Conservation (phyloP, 208 protist species). For the Balamuthia mandrillaris region DNA sequence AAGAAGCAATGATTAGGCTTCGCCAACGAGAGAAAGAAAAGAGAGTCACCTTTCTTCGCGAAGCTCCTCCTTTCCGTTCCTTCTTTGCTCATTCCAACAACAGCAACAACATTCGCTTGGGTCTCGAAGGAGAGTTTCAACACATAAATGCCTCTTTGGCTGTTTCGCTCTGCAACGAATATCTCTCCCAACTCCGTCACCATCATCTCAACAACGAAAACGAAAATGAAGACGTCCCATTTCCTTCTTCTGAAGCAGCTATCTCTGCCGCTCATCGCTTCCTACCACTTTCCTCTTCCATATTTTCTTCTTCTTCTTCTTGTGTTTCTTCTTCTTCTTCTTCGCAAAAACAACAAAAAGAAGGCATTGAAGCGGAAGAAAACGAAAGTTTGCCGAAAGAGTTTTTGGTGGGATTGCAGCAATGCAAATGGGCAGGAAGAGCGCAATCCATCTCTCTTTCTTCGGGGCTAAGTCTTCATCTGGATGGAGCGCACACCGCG, state of each 20-base stretch:
- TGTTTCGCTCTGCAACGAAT: background rate
- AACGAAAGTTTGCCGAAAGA: too few relatives aligned
- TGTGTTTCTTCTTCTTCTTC: background rate
- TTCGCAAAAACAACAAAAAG: too few relatives aligned
- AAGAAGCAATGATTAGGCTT: conserved; percentile 26
- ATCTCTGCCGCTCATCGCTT: too few relatives aligned
- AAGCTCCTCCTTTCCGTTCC: background rate
- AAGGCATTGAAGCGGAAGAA: too few relatives aligned
- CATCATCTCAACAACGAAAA: too few relatives aligned
- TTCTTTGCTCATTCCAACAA: background rate
- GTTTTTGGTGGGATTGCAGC: background rate
- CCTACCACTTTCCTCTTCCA: background rate
- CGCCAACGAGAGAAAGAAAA: background rate
- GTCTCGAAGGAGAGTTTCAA: conserved; percentile 18
- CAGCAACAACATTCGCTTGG: background rate
- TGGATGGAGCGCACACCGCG: conserved; percentile 35
- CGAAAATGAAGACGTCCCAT: background rate
- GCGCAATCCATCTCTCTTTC: background rate
- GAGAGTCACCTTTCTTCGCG: background rate
- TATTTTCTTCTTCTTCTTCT: background rate
- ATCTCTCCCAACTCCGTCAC: too few relatives aligned
- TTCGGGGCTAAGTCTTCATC: background rate
- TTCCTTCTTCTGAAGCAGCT: too few relatives aligned
- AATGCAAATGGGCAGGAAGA: conserved; percentile 25
- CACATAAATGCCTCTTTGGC: conserved; percentile 14